Percentiles rank a stretch among this genome's conserved stretches.
Evolutionary conservation across 2,329 filamentous ascomycete species (phyloP).

Genomic region (Colletotrichum sp.): DNA sequence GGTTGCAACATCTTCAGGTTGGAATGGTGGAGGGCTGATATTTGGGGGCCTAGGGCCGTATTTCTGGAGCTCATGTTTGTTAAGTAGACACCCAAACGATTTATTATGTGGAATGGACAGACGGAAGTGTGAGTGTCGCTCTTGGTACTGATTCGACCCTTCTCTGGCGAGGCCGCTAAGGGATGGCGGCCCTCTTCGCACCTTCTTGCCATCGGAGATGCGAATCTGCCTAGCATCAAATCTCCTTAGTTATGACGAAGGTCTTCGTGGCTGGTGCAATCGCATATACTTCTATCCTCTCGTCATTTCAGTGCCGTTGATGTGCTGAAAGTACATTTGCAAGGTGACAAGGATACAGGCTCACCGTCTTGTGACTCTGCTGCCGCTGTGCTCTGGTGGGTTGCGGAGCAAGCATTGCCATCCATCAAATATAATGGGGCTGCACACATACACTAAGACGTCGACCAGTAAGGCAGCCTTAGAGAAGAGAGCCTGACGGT

Average conservation of each 20-base stretch:
- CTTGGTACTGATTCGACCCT: not conserved
- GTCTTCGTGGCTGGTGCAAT: not conserved
- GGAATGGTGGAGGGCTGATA: not conserved
- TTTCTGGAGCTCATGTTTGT: not conserved
- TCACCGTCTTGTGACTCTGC: not conserved
- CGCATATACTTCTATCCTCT: rapidly evolving
- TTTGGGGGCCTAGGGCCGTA: not conserved
- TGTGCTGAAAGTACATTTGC: not conserved
- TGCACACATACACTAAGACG: not conserved
- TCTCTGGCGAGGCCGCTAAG: not conserved
- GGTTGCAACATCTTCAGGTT: not conserved
- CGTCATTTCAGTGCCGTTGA: not conserved
- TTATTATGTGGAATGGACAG: not conserved
- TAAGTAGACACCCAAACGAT: not conserved
- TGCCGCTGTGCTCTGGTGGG: not conserved
- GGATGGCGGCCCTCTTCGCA: not conserved
- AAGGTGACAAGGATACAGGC: not conserved
- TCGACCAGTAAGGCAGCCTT: not conserved
- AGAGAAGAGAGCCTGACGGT: not conserved
- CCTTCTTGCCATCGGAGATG: not conserved
- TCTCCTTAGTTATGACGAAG: not conserved
- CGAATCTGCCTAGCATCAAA: not conserved
- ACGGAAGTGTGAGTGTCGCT: not conserved
- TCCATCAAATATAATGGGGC: not conserved
- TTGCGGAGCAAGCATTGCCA: not conserved